Percentiles rank a stretch among this genome's conserved stretches.
Conservation (phyloP, 148 eudicot species). For the Chenopodium berlandieri region DNA sequence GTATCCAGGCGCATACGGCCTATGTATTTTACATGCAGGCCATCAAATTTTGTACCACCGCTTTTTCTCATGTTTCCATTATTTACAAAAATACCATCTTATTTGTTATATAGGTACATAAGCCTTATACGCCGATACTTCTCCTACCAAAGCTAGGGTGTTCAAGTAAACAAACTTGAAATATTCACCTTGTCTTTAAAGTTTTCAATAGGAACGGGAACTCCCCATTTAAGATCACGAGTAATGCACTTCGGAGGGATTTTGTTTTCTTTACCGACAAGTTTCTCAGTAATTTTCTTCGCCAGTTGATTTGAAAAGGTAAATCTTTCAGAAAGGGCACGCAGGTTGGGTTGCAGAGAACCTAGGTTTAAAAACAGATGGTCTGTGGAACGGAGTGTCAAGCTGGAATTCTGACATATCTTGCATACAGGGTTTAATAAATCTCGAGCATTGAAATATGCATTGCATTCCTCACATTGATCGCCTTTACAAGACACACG, state of each 20-base stretch:
- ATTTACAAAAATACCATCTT: too few species aligned
- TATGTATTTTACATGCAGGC: too few species aligned
- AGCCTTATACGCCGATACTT: too few species aligned
- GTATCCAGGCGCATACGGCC: too few species aligned
- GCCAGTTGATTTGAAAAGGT: background rate
- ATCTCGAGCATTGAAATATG: background rate
- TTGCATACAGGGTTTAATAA: slow-evolving; percentile 3
- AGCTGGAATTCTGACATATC: background rate
- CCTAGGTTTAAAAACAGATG: slow-evolving; percentile 4
- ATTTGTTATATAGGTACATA: too few species aligned
- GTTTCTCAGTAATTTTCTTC: background rate
- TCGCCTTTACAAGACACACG: slow-evolving; percentile 4
- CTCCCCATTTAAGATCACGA: slow-evolving; percentile 21
- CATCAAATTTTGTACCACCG: too few species aligned
- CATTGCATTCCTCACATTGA: slow-evolving; percentile 4
- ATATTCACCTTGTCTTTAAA: slow-evolving; percentile 3
- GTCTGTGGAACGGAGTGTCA: background rate
- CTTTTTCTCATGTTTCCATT: too few species aligned
- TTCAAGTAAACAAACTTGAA: too few species aligned
- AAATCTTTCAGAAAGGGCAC: background rate
- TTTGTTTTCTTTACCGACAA: background rate
- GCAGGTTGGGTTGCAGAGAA: background rate
- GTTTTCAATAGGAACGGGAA: slow-evolving; percentile 9
- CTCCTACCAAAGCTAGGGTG: too few species aligned
- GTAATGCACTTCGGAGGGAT: slow-evolving; percentile 9